Evolutionary conservation across 1,284 basidiomycete species (phyloP).

Genomic region (Leucoagaricus sp.): DNA sequence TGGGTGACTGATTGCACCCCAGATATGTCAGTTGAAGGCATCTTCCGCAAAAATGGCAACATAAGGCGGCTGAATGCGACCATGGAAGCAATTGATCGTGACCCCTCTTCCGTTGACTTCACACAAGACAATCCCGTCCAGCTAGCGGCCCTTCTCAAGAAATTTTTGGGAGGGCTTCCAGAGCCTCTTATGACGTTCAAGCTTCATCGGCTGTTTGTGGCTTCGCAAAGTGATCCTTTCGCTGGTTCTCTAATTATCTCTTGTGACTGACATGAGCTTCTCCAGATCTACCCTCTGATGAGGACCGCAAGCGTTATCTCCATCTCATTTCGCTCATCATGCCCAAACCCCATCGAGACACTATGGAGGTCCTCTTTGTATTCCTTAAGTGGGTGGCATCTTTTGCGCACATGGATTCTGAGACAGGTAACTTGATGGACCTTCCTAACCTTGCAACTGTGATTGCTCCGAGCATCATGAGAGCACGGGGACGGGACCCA

Average conservation of each 20-base stretch:
- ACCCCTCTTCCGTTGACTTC: slow-evolving; percentile 87
- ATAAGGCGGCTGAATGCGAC: slow-evolving; percentile 91
- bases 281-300: slow-evolving; percentile 72
- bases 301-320: slow-evolving; percentile 81
- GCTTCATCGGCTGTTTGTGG: slow-evolving; percentile 87
- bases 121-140: slow-evolving; percentile 97
- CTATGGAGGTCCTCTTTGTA: slow-evolving; percentile 96
- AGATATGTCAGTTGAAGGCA: slow-evolving; percentile 99
- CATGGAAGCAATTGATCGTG: slow-evolving; percentile 91
- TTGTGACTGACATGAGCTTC: slow-evolving; percentile 5
- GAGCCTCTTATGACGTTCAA: slow-evolving; percentile 97
- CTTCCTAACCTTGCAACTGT: slow-evolving; percentile 96
- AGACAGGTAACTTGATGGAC: slow-evolving; percentile 99
- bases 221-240: slow-evolving; percentile 69
- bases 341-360: slow-evolving; percentile 94
- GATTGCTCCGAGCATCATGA: slow-evolving; percentile 94
- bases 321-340: slow-evolving; percentile 88
- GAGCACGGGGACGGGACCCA: slow-evolving; percentile 84
- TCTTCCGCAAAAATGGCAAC: slow-evolving; percentile 98
- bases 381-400: slow-evolving; percentile 99
- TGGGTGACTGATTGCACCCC: slow-evolving; percentile 15
- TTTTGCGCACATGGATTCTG: slow-evolving; percentile 97
- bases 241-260: slow-evolving; percentile 31
- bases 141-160: slow-evolving; percentile 94
- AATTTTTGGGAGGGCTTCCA: slow-evolving; percentile 95